These are phyloP conservation scores for Penicillium capsulatum DNA, from an alignment of 2,329 filamentous ascomycete genomes.

Conservation along the genomic window DNA sequence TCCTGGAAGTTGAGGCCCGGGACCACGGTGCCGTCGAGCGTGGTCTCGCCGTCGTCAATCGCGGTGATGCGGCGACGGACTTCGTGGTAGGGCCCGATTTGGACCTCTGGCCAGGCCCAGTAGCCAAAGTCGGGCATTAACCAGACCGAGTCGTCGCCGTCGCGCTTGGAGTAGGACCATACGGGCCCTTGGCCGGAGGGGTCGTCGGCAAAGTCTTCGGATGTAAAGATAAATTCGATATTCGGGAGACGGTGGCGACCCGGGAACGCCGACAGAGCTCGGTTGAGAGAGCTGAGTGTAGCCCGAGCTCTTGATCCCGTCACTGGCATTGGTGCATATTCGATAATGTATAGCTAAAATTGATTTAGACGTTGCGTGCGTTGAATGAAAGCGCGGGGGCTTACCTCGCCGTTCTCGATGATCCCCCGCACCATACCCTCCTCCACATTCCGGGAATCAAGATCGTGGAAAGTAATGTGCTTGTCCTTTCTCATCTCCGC, in stretches of 20 bases:
- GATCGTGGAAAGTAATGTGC: conserved; percentile 32
- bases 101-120: conserved; percentile 51
- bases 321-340: conserved; percentile 31
- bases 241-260: conserved; percentile 41
- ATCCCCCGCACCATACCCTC: conserved; percentile 38
- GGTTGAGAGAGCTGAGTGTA: conserved; percentile 47
- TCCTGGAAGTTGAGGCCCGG: conserved; percentile 26
- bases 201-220: conserved; percentile 43
- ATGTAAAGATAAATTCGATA: conserved; percentile 49
- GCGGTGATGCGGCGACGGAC: conserved; percentile 37
- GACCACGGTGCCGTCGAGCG: conserved; percentile 15
- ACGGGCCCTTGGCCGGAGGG: conserved; percentile 28
- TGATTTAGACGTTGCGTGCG: not conserved
- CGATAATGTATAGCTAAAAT: conserved; percentile 36
- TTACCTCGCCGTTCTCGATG: conserved; percentile 36
- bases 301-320: conserved; percentile 40
- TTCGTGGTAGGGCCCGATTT: conserved; percentile 44
- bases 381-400: conserved; percentile 9
- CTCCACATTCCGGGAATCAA: conserved; percentile 31
- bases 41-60: conserved; percentile 32
- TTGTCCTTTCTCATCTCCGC: conserved; percentile 19
- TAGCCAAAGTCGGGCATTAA: conserved; percentile 54
- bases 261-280: conserved; percentile 44
- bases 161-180: conserved; percentile 44
- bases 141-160: conserved; percentile 43